Base-by-base conservation (phyloP, 139 green algal genomes). In the Volvox africanus region DNA sequence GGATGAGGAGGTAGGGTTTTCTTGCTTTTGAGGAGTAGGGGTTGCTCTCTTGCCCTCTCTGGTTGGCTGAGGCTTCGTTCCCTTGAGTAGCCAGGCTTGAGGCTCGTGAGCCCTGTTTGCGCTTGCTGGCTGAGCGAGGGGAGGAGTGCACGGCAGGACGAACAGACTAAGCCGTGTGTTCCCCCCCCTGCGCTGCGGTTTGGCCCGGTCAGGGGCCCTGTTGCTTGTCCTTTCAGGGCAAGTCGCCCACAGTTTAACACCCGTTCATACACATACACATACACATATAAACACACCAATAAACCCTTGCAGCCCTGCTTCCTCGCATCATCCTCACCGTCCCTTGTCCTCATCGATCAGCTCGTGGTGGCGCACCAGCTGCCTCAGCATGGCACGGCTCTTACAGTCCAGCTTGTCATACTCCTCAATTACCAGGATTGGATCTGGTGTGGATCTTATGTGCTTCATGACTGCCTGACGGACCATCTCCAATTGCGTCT, bases 341-440 rank as follows among this genome's bases (percentile, higher is more conserved):
- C 93, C 92, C 13, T 95, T 81, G 19, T 91, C 94, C 2, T 95
- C 89, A 89, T 98, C 98, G 26, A 92, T 92, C 18, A 93, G 65
- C 30, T 94, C 87, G 0, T 95, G 92, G 71, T 96, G 94, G 55
- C 97, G 91, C 19, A 99, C 65, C 80, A 99, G 87, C 92, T 98
- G 97, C 32, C 95, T 91, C 88, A 98, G 94, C 90, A 99, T 93
- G 0, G 86, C 94, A 12, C 97, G 92, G 67, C 95, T 96, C 2
- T 89, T 30, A 91, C 97, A 98, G 88, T 97, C 95, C 82, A 99
- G 90, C 92, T 99, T 99, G 93, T 99, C 97, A 87, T 99, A 99
- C 96, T 99, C 98, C 92, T 99, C 98, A 6, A 99, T 89, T 21
- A 99, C 97, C 18, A 99, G 73, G 65, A 99, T 80, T 0, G 96